Base-by-base conservation (phyloP, 768 basidiomycete genomes). In the Phanerochaete sordida region DNA sequence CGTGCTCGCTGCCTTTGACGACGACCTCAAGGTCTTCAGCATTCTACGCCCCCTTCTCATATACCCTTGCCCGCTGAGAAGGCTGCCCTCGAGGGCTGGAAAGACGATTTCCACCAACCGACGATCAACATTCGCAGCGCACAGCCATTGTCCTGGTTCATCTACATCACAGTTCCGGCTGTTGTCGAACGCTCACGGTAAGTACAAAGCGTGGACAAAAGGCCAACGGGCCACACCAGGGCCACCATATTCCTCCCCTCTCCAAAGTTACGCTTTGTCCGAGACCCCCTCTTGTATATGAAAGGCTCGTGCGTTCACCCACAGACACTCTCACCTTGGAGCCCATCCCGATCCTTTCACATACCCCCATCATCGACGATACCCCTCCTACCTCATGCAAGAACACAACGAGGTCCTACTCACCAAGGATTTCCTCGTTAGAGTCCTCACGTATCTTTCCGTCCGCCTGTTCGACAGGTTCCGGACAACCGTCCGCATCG, bases 371-470 rank as follows among this genome's bases (percentile, higher is more conserved):
- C 48, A 5, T 39, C 54, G 33, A 56, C 54, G 12, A 26, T 26
- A 54, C 27, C 44, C 37, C 31, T n/a, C 39, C 33, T 9, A 16
- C 48, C 47, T 63, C 30, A 52, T 66, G 57, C 63, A 60, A 13
- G 4, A 66, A 50, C 70, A 75, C 66, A 79, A 79, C 65, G 68
- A 75, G 7, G 68, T 75, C 30, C 71, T 69, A 11, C 69, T 79
- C 43, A 68, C 62, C 31, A 59, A 64, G 23, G 1, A 51, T 0
- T 70, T 71, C 56, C 81, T 90, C 60, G 51, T 75, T 27, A 60
- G 66, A 1, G 74, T 84, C 55, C 81, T 90, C 39, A 69, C 70
- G 15, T 72, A 81, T 64, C 79, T 90, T 59, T 84, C 88, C 3
- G 72, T 70, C 0, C 77, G 80, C 13, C 72, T 85, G 1, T 68